These are phyloP conservation scores for Immersiella caudata DNA, from an alignment of 495 filamentous ascomycete species.

Conservation along the genomic window DNA sequence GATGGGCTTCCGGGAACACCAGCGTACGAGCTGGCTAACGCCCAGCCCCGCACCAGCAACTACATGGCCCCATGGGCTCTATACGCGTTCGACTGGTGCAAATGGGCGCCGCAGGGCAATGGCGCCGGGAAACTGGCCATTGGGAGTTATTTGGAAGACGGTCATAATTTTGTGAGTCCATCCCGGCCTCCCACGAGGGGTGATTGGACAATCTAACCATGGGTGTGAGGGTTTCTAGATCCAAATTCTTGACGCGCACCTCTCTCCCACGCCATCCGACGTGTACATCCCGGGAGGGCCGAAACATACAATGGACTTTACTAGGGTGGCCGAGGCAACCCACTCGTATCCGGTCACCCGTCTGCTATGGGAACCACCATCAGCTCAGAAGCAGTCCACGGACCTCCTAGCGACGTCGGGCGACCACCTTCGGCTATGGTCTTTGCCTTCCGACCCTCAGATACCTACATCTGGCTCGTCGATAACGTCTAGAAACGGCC, in stretches of 20 bases:
- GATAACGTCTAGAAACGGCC: constrained; percentile 68
- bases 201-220: constrained; percentile 1
- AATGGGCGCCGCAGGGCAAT: constrained; percentile 83
- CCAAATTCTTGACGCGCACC: constrained; percentile 91
- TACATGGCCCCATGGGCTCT: constrained; percentile 94
- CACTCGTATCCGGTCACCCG: constrained; percentile 97
- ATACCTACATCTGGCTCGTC: constrained; percentile 62
- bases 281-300: constrained; percentile 67
- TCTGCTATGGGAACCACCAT: constrained; percentile 95
- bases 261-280: constrained; percentile 72
- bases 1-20: constrained; percentile 61
- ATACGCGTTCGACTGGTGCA: constrained; percentile 99
- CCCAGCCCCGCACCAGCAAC: constrained; percentile 65
- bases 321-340: constrained; percentile 93
- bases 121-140: constrained; percentile 89
- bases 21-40: constrained; percentile 55
- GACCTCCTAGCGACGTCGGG: constrained; percentile 96
- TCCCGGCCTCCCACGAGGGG: neutral
- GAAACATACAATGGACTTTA: constrained; percentile 82
- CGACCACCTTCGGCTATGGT: constrained; percentile 95
- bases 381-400: constrained; percentile 94
- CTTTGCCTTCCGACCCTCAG: constrained; percentile 64
- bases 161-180: constrained; percentile 85
- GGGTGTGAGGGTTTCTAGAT: constrained; percentile 60
- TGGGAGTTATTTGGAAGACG: constrained; percentile 96